Percentiles rank a stretch among this genome's conserved stretches.
phyloP scores from a whole-genome alignment of 2,329 filamentous ascomycete genomes.

The Berkeleyomyces rouxiae region DNA sequence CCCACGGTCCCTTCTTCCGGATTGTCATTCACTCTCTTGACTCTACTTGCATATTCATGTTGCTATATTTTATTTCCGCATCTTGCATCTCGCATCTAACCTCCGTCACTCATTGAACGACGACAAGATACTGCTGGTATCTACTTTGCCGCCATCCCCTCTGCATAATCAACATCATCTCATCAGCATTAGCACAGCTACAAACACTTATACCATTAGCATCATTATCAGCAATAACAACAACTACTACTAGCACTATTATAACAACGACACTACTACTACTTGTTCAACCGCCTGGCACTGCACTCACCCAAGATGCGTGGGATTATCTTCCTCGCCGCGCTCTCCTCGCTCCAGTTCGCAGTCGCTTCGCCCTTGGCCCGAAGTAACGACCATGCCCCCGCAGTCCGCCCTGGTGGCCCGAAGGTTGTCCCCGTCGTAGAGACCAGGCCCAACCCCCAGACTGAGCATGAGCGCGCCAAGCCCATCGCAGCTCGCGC shows the following conservation, averaged over 20 bases:
- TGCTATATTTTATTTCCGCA: background rate
- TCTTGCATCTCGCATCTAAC: background rate
- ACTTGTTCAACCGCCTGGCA: background rate
- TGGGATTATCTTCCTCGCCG: background rate
- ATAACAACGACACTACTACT: background rate
- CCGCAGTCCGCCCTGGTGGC: background rate
- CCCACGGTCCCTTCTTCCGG: background rate
- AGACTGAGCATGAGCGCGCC: background rate
- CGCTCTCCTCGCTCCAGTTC: conserved; percentile 2
- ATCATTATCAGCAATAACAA: background rate
- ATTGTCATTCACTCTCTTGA: conserved; percentile 1
- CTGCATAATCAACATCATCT: background rate
- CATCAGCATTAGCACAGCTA: background rate
- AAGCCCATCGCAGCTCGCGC: background rate
- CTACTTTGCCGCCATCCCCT: too few relatives aligned
- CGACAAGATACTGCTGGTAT: background rate
- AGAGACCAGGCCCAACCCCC: background rate
- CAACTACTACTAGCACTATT: background rate
- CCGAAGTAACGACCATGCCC: background rate
- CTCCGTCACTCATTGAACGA: background rate
- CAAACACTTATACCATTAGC: background rate
- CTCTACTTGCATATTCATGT: background rate
- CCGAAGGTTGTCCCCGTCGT: background rate
- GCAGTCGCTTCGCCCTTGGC: conserved; percentile 2
- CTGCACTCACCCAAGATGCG: background rate